Evolutionary conservation across 805 yeast genomes (phyloP), one percentile per base, ranked within the genome.

Genomic region (Barnettozyma sp.): DNA sequence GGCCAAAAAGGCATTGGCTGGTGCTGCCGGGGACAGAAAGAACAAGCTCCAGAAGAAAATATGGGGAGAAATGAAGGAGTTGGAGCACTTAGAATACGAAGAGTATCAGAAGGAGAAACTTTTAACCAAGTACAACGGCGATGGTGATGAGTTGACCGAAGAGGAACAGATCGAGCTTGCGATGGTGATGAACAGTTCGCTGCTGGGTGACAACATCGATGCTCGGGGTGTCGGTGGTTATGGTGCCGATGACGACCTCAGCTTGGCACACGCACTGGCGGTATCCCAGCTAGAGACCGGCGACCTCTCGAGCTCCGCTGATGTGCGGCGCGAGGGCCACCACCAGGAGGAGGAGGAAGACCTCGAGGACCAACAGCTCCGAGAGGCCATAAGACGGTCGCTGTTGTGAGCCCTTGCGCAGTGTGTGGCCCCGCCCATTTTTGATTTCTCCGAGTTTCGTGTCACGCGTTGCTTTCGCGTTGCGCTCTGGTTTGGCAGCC

Each of bases 101-200:
- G 14, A 25, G 3, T 28, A 27, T 13, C 34, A 41, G 26, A 30
- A 47, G 7, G 44, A 41, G 17, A 27, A 38, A 25, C 13, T 48
- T n/a, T 13, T 48, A 15, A 36, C 35, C 6, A 45, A 45, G 32
- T 53, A 48, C 30, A 52, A 53, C 30, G 56, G 56, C 4, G 39
- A 30, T 10, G 56, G 56, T 4, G 39, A 30, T 10, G 50, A 45
- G 8, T 16, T 46, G 3, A 30, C 38, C 1, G 42, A 35, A 5
- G 41, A 43, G 4, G 58, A 53, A 22, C 50, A 53, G 20, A 26
- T 53, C 2, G 54, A 53, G 30, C 31, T 53, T 11, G 58, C 56
- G 0, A 45, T 50, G 43, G 55, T 50, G 1, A 22, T 52, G 22
- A 50, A 47, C 24, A 15, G 35, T 5, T 51, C 56, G 1, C 5